These are phyloP conservation scores for Pythium periplocum DNA, from an alignment of 352 stramenopile species.

Conservation along the genomic window DNA sequence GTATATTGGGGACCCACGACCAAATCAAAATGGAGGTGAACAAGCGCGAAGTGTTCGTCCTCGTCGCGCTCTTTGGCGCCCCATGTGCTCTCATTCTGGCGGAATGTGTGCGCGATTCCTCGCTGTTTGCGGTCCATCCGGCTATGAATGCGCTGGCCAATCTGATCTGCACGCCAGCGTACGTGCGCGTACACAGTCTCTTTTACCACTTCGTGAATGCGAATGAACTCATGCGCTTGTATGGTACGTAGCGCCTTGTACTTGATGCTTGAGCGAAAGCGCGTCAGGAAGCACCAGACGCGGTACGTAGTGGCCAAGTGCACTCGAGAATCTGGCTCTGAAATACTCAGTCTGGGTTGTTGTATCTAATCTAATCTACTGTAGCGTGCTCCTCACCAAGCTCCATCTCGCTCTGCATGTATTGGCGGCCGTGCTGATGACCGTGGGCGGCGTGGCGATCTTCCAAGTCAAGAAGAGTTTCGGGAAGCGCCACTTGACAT, in stretches of 20 bases:
- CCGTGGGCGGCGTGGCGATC: constrained; percentile 23
- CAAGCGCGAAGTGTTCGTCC: constrained; percentile 18
- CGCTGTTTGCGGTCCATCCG: constrained; percentile 50
- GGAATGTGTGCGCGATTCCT: constrained; percentile 35
- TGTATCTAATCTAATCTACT: not conserved
- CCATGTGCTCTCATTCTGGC: constrained; percentile 38
- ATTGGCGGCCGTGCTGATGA: constrained; percentile 30
- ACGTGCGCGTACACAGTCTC: constrained; percentile 2
- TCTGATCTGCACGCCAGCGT: constrained; percentile 51
- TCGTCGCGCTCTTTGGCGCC: constrained; percentile 41
- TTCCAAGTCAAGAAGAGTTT: constrained; percentile 31
- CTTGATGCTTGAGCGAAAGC: constrained; percentile 49
- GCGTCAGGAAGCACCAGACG: constrained; percentile 26
- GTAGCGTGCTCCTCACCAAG: constrained; percentile 49
- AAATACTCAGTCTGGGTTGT: not conserved
- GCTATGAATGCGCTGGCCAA: constrained; percentile 44
- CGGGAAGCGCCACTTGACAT: constrained; percentile 33
- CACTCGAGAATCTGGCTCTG: not conserved
- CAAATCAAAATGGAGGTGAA: constrained; percentile 1
- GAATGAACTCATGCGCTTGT: constrained; percentile 6
- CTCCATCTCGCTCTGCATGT: constrained; percentile 50
- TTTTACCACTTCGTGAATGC: not conserved
- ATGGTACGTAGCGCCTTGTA: constrained; percentile 32
- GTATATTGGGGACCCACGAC: no score
- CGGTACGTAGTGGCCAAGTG: constrained; percentile 19